phyloP scores from a whole-genome alignment of 2,329 filamentous ascomycete genomes.

The Colletotrichum sp. region DNA sequence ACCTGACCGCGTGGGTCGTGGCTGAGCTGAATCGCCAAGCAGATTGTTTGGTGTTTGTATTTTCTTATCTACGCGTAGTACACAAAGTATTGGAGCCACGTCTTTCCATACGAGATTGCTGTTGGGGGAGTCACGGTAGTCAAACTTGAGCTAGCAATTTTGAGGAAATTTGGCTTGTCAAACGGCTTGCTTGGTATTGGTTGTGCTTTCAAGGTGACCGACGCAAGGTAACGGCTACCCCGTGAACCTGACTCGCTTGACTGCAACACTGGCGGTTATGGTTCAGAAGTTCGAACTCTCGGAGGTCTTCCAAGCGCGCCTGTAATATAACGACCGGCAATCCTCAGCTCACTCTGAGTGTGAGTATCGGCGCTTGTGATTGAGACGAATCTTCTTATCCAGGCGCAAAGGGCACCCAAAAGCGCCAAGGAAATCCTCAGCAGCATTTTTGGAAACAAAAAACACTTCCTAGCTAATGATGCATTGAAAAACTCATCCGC shows the following conservation, averaged over 20 bases:
- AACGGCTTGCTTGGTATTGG: background rate
- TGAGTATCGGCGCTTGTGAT: background rate
- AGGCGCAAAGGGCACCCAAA: background rate
- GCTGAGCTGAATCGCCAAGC: constrained; percentile 1
- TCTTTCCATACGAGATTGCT: background rate
- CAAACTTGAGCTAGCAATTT: background rate
- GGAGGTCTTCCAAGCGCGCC: background rate
- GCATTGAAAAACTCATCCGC: background rate
- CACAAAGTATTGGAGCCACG: background rate
- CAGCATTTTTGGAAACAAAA: background rate
- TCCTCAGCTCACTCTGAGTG: background rate
- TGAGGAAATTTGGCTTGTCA: background rate
- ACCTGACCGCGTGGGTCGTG: background rate
- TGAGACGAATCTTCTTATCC: background rate
- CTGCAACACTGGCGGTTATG: background rate
- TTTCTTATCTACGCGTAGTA: background rate
- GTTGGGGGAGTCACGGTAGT: background rate
- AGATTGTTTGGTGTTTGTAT: background rate
- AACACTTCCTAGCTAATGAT: background rate
- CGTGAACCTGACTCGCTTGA: background rate
- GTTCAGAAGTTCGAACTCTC: background rate
- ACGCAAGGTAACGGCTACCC: background rate
- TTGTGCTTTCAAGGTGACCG: background rate
- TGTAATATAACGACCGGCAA: background rate
- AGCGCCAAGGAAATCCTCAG: background rate